Conservation (phyloP, 176 grass and related monocot genomes). For the Microstegium vimineum region DNA sequence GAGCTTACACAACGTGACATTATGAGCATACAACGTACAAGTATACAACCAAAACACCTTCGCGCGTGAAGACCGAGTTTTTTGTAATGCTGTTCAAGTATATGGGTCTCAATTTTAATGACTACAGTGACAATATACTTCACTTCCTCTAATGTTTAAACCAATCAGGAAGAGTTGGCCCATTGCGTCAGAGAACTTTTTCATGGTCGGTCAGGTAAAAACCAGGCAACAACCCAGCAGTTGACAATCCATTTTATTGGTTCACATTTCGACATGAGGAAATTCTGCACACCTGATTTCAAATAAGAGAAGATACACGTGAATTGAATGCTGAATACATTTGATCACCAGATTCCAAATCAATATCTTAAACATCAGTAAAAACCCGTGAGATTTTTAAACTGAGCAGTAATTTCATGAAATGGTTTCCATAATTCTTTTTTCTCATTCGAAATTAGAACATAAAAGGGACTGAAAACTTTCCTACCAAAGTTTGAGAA, state of each 20-base stretch:
- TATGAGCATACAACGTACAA: constrained; percentile 22
- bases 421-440: neutral
- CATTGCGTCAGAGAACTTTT: neutral
- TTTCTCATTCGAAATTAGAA: neutral
- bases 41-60: constrained; percentile 10
- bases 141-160: neutral
- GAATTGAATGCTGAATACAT: neutral
- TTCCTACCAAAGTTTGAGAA: neutral
- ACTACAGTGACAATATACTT: neutral
- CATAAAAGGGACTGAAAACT: neutral
- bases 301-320: neutral
- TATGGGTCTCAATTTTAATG: constrained; percentile 2
- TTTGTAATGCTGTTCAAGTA: constrained; percentile 8
- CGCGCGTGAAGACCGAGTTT: neutral
- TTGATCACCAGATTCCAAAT: neutral
- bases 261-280: neutral
- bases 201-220: neutral
- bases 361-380: neutral
- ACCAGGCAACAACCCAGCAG: neutral
- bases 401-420: neutral
- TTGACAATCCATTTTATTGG: neutral
- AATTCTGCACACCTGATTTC: neutral
- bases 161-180: neutral
- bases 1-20: neutral
- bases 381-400: neutral